Conservation (phyloP, 768 basidiomycete genomes). For the Tricholoma flavovirens region DNA sequence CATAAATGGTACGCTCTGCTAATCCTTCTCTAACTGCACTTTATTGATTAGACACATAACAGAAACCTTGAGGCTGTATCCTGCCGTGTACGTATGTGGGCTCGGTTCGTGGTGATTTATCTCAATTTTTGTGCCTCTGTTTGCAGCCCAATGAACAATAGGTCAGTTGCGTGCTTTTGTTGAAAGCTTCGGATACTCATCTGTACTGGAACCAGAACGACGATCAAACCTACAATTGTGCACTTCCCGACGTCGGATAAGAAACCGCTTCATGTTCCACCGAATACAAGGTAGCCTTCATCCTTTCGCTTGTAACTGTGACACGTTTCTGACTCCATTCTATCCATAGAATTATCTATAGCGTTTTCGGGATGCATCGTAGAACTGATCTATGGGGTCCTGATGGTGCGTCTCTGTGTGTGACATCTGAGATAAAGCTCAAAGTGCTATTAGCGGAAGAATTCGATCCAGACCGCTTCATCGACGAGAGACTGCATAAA, state of each 20-base stretch:
- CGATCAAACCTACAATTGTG: background rate
- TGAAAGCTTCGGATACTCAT: background rate
- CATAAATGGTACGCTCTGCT: constrained; percentile 38
- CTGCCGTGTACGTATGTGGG: constrained; percentile 35
- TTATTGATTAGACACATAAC: background rate
- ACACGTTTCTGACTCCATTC: background rate
- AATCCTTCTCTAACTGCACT: background rate
- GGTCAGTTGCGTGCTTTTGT: background rate
- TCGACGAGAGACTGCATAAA: constrained; percentile 50
- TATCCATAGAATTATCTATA: constrained; percentile 34
- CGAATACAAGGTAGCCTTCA: background rate
- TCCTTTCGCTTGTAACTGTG: too few species aligned
- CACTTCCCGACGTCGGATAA: background rate
- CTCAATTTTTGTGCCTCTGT: background rate
- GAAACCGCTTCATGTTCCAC: background rate
- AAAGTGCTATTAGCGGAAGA: constrained; percentile 29
- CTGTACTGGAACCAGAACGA: background rate
- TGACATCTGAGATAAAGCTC: background rate
- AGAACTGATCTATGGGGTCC: constrained; percentile 63
- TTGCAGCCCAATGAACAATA: background rate
- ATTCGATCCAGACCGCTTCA: constrained; percentile 57
- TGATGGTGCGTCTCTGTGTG: constrained; percentile 32
- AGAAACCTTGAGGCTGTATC: constrained; percentile 53
- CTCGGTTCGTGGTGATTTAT: background rate
- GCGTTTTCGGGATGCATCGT: constrained; percentile 55